Base-by-base conservation (phyloP, 805 yeast genomes). In the Candida chilensis region DNA sequence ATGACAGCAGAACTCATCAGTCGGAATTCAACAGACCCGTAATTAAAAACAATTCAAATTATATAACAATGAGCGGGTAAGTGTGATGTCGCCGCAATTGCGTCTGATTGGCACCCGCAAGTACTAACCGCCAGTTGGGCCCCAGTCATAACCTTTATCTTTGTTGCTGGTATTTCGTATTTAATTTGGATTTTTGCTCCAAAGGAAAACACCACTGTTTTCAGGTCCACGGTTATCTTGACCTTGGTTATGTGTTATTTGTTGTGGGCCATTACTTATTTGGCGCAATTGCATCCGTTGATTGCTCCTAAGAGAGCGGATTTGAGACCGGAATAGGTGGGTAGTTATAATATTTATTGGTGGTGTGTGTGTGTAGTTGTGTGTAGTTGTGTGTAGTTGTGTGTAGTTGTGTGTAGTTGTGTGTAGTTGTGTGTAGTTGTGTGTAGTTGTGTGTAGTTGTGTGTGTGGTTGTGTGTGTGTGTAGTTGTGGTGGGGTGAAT, bases 191-290 rank as follows among this genome's bases (percentile, higher is more conserved):
- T 68, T 31, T 65, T 75, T 53, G 94, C 96, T 6, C 96, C 96
- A 27, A 79, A 80, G 55, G 71, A 78, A 43, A 82, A 86, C 52
- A 47, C 50, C 36, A 61, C 66, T 5, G 67, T 59, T 19, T 61
- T 58, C 57, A 52, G 67, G 37, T 60, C 67, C 2, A 59, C 77
- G 55, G 48, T 63, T 24, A 74, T 78, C 29, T 62, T 83, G 38
- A 69, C 84, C 6, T 52, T 83, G 42, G 69, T 85, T 15, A 78
- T 83, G 88, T 78, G 83, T 60, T 83, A 69, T 52, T 62, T 83
- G 48, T 78, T 83, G 88, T 83, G 94, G 94, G 96, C 96, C 19
- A 78, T 87, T 46, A 87, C 96, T 5, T 87, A 86, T 50, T 64
- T 87, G 40, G 68, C 76, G 34, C 96, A 88, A 52, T 63, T 88